Evolutionary conservation across 116 monocot species (phyloP).

Genomic region (Iris pallida): DNA sequence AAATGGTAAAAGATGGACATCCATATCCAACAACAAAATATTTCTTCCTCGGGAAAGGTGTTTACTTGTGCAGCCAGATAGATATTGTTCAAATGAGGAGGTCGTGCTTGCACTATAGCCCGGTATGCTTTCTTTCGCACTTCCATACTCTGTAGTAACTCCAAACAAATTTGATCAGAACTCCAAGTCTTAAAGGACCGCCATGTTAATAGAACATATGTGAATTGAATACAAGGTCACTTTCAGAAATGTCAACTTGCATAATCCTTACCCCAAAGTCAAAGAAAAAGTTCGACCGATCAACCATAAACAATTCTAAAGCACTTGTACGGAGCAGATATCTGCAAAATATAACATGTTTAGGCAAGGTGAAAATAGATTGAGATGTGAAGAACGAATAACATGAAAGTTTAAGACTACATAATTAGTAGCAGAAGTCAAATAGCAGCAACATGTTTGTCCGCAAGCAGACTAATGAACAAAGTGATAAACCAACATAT

Average conservation of each 20-base stretch:
- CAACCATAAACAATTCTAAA: slow-evolving; percentile 92
- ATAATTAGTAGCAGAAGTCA: too few relatives aligned
- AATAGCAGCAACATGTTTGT: too few relatives aligned
- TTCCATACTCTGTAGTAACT: slow-evolving; percentile 60
- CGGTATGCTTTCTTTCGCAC: slow-evolving; percentile 78
- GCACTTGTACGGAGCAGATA: slow-evolving; percentile 92
- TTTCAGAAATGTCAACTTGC: not conserved
- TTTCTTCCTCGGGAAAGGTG: not conserved
- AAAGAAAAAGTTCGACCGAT: slow-evolving; percentile 91
- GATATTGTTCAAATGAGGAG: slow-evolving; percentile 88
- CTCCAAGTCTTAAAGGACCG: too few relatives aligned
- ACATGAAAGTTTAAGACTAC: too few relatives aligned
- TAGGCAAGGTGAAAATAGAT: not conserved
- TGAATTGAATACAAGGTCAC: not conserved
- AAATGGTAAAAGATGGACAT: not conserved
- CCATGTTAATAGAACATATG: too few relatives aligned
- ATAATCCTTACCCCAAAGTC: slow-evolving; percentile 75
- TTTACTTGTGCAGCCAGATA: slow-evolving; percentile 83
- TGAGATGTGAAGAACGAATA: too few relatives aligned
- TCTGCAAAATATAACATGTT: slow-evolving; percentile 27
- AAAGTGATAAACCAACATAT: too few relatives aligned
- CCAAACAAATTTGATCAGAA: slow-evolving; percentile 2
- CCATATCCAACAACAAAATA: not conserved
- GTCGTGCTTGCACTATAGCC: slow-evolving; percentile 75
- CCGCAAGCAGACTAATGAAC: too few relatives aligned